Evolutionary conservation across 768 basidiomycete genomes (phyloP), one percentile per base, ranked within the genome.

Genomic region (Lactarius pseudohatsudake): DNA sequence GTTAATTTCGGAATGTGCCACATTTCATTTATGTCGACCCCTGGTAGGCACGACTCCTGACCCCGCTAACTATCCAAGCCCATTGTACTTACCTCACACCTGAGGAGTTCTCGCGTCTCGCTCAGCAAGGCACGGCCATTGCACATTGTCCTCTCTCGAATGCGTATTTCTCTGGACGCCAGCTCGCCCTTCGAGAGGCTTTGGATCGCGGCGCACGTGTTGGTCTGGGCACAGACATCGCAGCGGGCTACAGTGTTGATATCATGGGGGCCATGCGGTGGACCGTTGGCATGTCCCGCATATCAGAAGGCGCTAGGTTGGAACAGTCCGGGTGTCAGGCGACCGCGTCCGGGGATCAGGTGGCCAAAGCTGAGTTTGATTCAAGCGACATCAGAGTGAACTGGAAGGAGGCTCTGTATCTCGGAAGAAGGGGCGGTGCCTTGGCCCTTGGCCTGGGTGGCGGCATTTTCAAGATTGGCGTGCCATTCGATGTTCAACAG

Each of bases 111-210:
- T 73, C 77, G 0, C 81, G 79, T 20, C 77, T 95, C 15, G 77
- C 79, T 1, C 67, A 69, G 4, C 75, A 74, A 32, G 84, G 86
- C 18, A 85, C 87, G 1, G 81, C 90, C 2, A 80, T 96, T 26
- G 91, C 94, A 0, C 92, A 94, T 71, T 96, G 94, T 75, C 94
- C 94, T 0, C 80, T 96, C 15, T 94, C 93, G 0, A 96, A 96
- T 73, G 82, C 85, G 2, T 96, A 96, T 76, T 94, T 96, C 76
- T 94, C 91, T 0, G 82, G 85, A 15, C 79, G 83, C 62, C 85
- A 87, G 1, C 88, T 92, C 72, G 83, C 81, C 3, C 77, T 91
- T 40, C 85, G 87, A 38, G 91, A 93, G 74, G 91, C 91, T 4
- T 78, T 94, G 40, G 76, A 82, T 54, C 76, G 75, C 34, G 82